Evolutionary conservation across 345 rosid genomes (phyloP), one percentile per base, ranked within the genome.

Genomic region (Raphanus raphanistrum): DNA sequence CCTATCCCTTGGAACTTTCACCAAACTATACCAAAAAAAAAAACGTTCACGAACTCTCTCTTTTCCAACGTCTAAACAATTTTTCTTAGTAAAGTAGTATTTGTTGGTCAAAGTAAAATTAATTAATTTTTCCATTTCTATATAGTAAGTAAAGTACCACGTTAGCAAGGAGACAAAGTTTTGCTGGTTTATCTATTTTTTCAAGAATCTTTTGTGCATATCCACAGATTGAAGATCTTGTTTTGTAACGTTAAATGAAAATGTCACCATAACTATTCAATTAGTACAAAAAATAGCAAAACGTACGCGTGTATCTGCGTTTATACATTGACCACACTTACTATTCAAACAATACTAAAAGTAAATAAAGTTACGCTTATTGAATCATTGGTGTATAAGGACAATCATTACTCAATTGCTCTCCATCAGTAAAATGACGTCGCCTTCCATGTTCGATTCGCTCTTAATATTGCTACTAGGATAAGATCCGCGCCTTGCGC

Each of bases 381-480:
- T 55, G 31, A 36, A 58, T 66, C 9, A 38, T 36, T 62, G 52
- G 50, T 73, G 63, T 10, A 17, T 48, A n/a, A 52, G 33, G 13
- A 63, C 16, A 63, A n/a, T 54, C 55, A 26, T 64, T 55, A 54
- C 27, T 64, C 55, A 27, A 9, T 9, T 25, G 55, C 64, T 74
- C 71, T 6, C 15, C 9, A 66, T 55, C 72, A 66, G 58, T 65
- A 57, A 57, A 66, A 57, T 55, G 65, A 67, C 73, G 60, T 75
- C 33, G 79, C 58, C 48, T 75, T 26, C 72, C 65, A 67, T 1
- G 41, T 66, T 66, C 43, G 31, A 58, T 29, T 75, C n/a, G 60
- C 79, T 75, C 50, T 58, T 58, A 41, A 60, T 29, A 67, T 33
- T 74, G 65, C 78, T 35, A 65, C 21, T 21, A 21, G 21, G 21